Evolutionary conservation across 2,329 filamentous ascomycete species (phyloP).

Genomic region (Alternaria triticimaculans): DNA sequence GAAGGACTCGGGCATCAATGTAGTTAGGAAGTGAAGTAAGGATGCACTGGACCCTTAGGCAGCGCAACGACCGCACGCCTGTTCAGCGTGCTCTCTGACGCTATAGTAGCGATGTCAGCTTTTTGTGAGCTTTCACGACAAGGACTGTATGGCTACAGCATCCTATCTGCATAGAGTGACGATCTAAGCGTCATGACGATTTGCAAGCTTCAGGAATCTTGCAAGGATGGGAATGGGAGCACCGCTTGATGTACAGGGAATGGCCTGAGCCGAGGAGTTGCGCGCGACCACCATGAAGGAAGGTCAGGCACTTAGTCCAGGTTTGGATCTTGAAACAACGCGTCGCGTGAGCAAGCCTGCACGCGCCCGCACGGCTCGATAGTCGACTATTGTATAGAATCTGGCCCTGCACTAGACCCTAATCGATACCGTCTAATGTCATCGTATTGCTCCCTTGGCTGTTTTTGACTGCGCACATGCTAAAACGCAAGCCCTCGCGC

Average conservation of each 20-base stretch:
- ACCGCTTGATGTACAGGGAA: background rate
- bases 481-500: constrained; percentile 33
- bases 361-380: constrained; percentile 12
- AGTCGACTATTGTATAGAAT: background rate
- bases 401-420: constrained; percentile 7
- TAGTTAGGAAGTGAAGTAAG: constrained; percentile 63
- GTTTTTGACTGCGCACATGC: constrained; percentile 19
- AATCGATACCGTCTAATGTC: background rate
- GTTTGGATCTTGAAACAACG: constrained; percentile 11
- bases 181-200: background rate
- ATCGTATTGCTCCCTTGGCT: background rate
- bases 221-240: background rate
- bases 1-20: constrained; percentile 71
- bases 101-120: background rate
- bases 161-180: background rate
- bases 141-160: background rate
- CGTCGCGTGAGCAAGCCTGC: constrained; percentile 19
- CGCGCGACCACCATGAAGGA: background rate
- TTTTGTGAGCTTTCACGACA: background rate
- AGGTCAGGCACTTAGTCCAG: constrained; percentile 1
- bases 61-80: background rate
- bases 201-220: background rate
- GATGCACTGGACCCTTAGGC: background rate
- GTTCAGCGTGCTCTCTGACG: background rate
- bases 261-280: background rate